A percentile compares a stretch with the other conserved stretches of the same genome.
Conservation (phyloP, 352 stramenopile species). For the Globisporangium rhizosaccharum region DNA sequence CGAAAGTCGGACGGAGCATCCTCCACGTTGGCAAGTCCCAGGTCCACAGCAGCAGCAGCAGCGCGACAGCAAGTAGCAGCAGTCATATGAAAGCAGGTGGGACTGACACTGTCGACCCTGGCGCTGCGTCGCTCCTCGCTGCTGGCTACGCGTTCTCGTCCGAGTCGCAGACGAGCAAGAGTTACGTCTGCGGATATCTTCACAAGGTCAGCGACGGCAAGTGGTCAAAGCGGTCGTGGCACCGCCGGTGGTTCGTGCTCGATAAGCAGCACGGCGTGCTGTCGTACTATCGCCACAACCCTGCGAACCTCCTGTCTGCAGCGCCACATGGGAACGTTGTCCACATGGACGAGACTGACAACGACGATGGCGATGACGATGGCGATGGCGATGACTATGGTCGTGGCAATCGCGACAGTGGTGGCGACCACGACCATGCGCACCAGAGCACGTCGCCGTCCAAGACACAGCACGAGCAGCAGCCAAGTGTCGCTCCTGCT, state of each 20-base stretch:
- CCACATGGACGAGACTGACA: slow-evolving; percentile 48
- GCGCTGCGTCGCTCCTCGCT: slow-evolving; percentile 27
- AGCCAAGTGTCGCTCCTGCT: no score
- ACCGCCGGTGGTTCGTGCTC: slow-evolving; percentile 83
- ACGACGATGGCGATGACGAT: slow-evolving; percentile 6
- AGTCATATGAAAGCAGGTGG: neutral
- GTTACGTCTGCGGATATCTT: slow-evolving; percentile 79
- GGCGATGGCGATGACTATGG: slow-evolving; percentile 12
- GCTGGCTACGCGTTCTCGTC: slow-evolving; percentile 66
- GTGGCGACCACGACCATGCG: no score
- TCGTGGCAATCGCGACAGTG: neutral
- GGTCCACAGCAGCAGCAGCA: slow-evolving; percentile 9
- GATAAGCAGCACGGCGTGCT: slow-evolving; percentile 66
- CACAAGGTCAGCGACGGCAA: slow-evolving; percentile 86
- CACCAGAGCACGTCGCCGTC: neutral
- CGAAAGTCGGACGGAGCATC: slow-evolving; percentile 72
- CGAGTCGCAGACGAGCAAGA: slow-evolving; percentile 70
- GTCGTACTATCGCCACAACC: slow-evolving; percentile 81
- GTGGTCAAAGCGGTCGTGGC: slow-evolving; percentile 78
- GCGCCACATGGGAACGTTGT: slow-evolving; percentile 68
- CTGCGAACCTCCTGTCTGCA: slow-evolving; percentile 56
- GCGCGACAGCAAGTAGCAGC: slow-evolving; percentile 5
- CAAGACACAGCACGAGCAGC: neutral
- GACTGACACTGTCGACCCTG: slow-evolving; percentile 2
- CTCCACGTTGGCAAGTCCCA: slow-evolving; percentile 62